Evolutionary conservation across 768 basidiomycete genomes (phyloP).

Genomic region (Guyanaporus albipodus): DNA sequence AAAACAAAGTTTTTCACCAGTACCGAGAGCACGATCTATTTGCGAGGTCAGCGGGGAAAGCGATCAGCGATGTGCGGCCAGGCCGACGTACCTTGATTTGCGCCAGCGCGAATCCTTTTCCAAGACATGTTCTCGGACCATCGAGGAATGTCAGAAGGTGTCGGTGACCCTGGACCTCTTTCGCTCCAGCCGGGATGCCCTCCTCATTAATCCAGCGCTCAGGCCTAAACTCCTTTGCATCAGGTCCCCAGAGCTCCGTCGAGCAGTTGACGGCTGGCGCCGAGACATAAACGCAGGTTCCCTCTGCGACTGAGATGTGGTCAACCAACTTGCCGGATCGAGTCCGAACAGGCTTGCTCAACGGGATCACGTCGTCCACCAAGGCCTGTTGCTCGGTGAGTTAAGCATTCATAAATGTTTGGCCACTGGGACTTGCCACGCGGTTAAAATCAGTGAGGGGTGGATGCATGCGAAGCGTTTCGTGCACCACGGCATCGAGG

Average conservation of each 20-base stretch:
- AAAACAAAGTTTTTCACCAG: slow-evolving; percentile 35
- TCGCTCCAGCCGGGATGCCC: slow-evolving; percentile 26
- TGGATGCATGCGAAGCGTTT: slow-evolving; percentile 42
- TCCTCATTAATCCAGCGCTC: slow-evolving; percentile 53
- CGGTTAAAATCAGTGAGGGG: slow-evolving; percentile 27
- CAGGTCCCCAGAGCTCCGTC: slow-evolving; percentile 55
- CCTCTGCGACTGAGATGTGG: slow-evolving; percentile 43
- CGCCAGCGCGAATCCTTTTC: slow-evolving; percentile 26
- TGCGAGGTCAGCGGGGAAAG: no score
- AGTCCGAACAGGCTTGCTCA: slow-evolving; percentile 43
- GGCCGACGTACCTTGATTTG: slow-evolving; percentile 1
- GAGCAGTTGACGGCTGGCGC: slow-evolving; percentile 48
- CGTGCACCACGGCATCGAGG: slow-evolving; percentile 49
- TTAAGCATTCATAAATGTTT: no score
- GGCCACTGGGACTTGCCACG: slow-evolving; percentile 4
- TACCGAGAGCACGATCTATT: slow-evolving; percentile 43
- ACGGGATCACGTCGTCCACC: slow-evolving; percentile 56
- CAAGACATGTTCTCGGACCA: slow-evolving; percentile 28
- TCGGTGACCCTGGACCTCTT: slow-evolving; percentile 30
- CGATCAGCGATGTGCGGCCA: no score
- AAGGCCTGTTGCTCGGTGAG: no score
- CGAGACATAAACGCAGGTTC: slow-evolving; percentile 42
- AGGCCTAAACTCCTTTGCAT: slow-evolving; percentile 56
- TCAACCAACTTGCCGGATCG: slow-evolving; percentile 32
- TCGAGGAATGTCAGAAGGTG: slow-evolving; percentile 30